Conservation (phyloP, 768 basidiomycete genomes). For the Botryobasidium botryosum region DNA sequence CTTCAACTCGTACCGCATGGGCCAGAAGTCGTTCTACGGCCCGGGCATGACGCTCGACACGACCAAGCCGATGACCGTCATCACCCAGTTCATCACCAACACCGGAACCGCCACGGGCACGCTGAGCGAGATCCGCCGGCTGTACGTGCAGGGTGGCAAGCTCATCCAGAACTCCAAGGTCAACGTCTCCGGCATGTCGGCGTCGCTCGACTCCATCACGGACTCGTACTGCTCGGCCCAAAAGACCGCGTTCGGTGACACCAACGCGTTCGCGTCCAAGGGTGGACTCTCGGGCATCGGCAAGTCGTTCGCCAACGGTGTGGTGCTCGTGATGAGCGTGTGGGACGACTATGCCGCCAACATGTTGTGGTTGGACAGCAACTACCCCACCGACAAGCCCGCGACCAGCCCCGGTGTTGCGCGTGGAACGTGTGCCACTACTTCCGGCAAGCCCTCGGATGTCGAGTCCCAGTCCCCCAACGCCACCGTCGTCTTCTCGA, state of each 20-base stretch:
- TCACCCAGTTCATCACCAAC: slow-evolving; percentile 39
- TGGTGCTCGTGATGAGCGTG: slow-evolving; percentile 33
- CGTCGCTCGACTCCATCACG: slow-evolving; percentile 12
- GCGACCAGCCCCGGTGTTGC: slow-evolving; percentile 7
- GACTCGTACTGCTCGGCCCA: slow-evolving; percentile 16
- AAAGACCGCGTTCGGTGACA: slow-evolving; percentile 30
- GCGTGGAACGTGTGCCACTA: slow-evolving; percentile 10
- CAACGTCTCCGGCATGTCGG: slow-evolving; percentile 31
- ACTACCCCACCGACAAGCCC: slow-evolving; percentile 6
- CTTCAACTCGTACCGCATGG: slow-evolving; percentile 46
- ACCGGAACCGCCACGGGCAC: slow-evolving; percentile 29
- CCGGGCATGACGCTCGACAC: slow-evolving; percentile 34
- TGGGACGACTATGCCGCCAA: slow-evolving; percentile 39
- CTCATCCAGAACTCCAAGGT: slow-evolving; percentile 35
- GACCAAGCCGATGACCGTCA: slow-evolving; percentile 33
- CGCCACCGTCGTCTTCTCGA: no score
- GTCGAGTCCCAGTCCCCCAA: no score
- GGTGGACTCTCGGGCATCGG: slow-evolving; percentile 26
- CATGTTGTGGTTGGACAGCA: slow-evolving; percentile 34
- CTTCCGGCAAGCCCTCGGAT: slow-evolving; percentile 8
- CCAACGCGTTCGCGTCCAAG: slow-evolving; percentile 24
- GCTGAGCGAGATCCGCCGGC: slow-evolving; percentile 33
- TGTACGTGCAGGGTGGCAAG: slow-evolving; percentile 29
- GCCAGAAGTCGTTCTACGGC: slow-evolving; percentile 31
- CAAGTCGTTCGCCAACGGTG: slow-evolving; percentile 24